These are phyloP conservation scores for Boletus holoroseus DNA, from an alignment of 1,284 basidiomycete species.

Conservation along the genomic window DNA sequence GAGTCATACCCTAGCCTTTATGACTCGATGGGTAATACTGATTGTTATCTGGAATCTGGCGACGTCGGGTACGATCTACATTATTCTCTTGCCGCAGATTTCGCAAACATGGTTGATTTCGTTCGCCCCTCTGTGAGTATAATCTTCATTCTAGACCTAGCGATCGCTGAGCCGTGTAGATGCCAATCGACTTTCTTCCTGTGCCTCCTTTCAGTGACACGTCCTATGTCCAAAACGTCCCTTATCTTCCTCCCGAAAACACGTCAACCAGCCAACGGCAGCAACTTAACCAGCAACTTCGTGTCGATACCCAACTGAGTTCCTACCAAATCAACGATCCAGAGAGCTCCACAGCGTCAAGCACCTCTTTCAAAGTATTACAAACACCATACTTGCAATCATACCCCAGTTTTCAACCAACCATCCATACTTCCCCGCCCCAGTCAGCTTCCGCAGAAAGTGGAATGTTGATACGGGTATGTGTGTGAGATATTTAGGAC, in stretches of 20 bases:
- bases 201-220: neutral
- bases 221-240: neutral
- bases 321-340: slow-evolving; percentile 5
- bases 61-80: neutral
- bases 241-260: neutral
- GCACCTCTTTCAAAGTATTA: slow-evolving; percentile 10
- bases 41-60: neutral
- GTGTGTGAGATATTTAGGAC: neutral
- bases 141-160: neutral
- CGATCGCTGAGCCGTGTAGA: slow-evolving; percentile 13
- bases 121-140: slow-evolving; percentile 14
- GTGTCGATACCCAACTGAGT: slow-evolving; percentile 19
- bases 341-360: slow-evolving; percentile 23
- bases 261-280: slow-evolving; percentile 5
- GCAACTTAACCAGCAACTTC: slow-evolving; percentile 13
- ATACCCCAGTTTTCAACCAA: neutral
- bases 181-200: neutral
- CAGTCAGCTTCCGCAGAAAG: slow-evolving; percentile 11
- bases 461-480: slow-evolving; percentile 8
- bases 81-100: neutral
- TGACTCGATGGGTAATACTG: neutral
- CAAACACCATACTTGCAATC: slow-evolving; percentile 14
- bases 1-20: slow-evolving; percentile 9
- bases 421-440: slow-evolving; percentile 12
- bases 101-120: neutral